These are phyloP conservation scores for Trifolium dubium DNA, from an alignment of 306 rosid species.

Conservation along the genomic window DNA sequence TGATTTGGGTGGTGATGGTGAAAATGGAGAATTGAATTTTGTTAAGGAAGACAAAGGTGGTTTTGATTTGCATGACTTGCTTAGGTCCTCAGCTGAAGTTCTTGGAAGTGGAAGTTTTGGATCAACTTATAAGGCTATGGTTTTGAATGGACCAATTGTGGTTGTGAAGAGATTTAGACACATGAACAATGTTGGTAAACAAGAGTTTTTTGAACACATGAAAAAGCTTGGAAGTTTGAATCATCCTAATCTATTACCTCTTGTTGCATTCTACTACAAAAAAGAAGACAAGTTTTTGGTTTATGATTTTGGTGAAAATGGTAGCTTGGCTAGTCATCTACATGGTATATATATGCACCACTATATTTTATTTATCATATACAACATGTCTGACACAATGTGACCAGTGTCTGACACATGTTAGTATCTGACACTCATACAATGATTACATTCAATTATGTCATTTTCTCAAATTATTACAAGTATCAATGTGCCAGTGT, in stretches of 20 bases:
- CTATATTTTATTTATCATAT: background rate
- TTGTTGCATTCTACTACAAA: conserved; percentile 53
- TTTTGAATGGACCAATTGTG: conserved; percentile 56
- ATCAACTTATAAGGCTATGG: conserved; percentile 68
- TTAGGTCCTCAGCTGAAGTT: conserved; percentile 73
- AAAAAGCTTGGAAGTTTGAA: conserved; percentile 59
- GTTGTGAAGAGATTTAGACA: conserved; percentile 78
- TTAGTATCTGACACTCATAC: too few species aligned
- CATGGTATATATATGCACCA: conserved; percentile 48
- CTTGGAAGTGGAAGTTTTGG: conserved; percentile 81
- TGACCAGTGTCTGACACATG: too few species aligned
- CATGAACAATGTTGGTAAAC: conserved; percentile 66
- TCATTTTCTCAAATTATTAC: too few species aligned
- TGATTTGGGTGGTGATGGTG: conserved; percentile 40
- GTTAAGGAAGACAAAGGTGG: conserved; percentile 48
- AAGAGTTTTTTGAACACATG: conserved; percentile 65
- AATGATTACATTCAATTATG: too few species aligned
- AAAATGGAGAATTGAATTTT: conserved; percentile 51
- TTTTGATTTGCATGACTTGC: conserved; percentile 65
- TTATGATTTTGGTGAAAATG: conserved; percentile 52
- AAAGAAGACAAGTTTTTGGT: conserved; percentile 64
- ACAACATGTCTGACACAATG: too few species aligned
- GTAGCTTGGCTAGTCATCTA: conserved; percentile 64
- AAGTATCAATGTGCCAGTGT: too few species aligned
- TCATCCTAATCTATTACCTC: conserved; percentile 63